These are phyloP conservation scores for Globisporangium middletonii DNA, from an alignment of 352 stramenopile genomes.

Conservation along the genomic window DNA sequence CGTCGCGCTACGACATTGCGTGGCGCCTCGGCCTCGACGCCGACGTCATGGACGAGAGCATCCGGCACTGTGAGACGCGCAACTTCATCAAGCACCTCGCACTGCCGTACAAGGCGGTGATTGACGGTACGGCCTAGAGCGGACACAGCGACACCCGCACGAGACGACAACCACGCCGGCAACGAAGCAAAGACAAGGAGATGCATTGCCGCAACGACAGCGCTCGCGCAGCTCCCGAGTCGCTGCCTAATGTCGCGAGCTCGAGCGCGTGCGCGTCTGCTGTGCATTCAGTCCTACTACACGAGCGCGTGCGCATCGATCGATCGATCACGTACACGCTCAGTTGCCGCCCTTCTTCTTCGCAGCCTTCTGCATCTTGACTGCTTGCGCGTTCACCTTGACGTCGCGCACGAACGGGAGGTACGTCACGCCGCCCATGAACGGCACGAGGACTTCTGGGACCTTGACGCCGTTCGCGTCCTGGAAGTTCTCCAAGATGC, in stretches of 20 bases:
- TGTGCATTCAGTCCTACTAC: too few species aligned
- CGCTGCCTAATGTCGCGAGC: too few species aligned
- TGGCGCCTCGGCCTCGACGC: conserved; percentile 72
- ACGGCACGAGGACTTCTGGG: conserved; percentile 96
- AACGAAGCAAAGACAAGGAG: neutral
- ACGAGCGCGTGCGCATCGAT: neutral
- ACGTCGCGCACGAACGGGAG: conserved; percentile 96
- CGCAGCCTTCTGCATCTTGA: conserved; percentile 94
- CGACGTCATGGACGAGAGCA: conserved; percentile 77
- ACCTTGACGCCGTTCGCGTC: conserved; percentile 96
- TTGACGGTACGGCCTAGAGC: conserved; percentile 18
- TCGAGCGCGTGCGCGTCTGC: too few species aligned
- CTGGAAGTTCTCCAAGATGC: conserved; percentile 99
- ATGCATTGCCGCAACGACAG: neutral
- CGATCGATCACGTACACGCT: too few species aligned
- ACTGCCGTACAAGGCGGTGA: conserved; percentile 56
- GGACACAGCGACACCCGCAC: too few species aligned
- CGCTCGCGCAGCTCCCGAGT: too few species aligned
- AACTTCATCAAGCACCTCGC: conserved; percentile 86
- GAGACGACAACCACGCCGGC: neutral
- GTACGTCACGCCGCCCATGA: conserved; percentile 98
- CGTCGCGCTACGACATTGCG: conserved; percentile 69
- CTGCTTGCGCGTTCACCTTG: conserved; percentile 88
- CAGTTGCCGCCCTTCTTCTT: conserved; percentile 89
- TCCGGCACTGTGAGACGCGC: conserved; percentile 69